Evolutionary conservation across 2,329 filamentous ascomycete genomes (phyloP).

Genomic region (Tolypocladium amazonense): DNA sequence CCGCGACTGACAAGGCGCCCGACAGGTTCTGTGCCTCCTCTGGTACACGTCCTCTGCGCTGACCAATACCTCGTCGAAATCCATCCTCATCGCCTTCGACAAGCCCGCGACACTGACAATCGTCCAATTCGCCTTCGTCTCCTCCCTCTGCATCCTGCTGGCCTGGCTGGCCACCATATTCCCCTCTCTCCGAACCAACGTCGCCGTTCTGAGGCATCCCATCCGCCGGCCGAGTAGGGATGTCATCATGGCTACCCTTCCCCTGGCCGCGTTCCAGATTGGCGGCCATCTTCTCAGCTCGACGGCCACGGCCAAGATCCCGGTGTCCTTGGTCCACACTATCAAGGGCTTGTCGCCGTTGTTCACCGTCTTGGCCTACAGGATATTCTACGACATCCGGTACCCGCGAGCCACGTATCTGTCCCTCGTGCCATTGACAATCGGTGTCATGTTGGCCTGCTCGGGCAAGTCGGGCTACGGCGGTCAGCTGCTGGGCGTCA

Average conservation of each 20-base stretch:
- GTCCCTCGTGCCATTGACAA: conserved; percentile 79
- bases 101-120: conserved; percentile 88
- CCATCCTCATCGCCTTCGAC: conserved; percentile 83
- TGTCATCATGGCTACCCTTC: conserved; percentile 79
- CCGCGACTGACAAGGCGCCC: background rate
- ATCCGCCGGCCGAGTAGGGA: conserved; percentile 73
- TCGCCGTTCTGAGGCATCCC: conserved; percentile 75
- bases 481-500: conserved; percentile 80
- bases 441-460: conserved; percentile 94
- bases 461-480: conserved; percentile 69
- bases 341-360: conserved; percentile 96
- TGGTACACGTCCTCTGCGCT: conserved; percentile 96
- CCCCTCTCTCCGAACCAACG: conserved; percentile 55
- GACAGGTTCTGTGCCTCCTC: conserved; percentile 68
- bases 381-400: conserved; percentile 75
- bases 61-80: conserved; percentile 96
- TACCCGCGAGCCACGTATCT: conserved; percentile 83
- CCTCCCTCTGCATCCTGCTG: conserved; percentile 72
- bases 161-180: conserved; percentile 66
- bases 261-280: conserved; percentile 85
- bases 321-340: conserved; percentile 93
- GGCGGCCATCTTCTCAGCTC: conserved; percentile 89
- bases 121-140: conserved; percentile 88
- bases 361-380: conserved; percentile 90
- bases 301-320: conserved; percentile 87